These are phyloP conservation scores for Phytopythium ostracodes DNA, from an alignment of 352 stramenopile genomes.

Conservation along the genomic window DNA sequence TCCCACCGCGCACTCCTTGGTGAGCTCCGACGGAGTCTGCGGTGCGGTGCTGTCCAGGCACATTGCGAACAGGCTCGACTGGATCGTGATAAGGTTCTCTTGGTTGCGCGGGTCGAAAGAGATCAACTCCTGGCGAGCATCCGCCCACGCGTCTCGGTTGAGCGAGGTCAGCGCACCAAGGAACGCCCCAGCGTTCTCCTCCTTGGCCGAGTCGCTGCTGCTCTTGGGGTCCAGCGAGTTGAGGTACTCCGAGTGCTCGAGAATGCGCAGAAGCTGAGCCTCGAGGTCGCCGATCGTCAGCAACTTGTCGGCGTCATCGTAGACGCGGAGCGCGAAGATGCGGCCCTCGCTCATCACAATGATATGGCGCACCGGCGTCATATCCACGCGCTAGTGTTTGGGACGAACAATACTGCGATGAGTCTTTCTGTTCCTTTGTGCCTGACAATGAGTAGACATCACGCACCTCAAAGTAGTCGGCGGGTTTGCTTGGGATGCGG, in stretches of 20 bases:
- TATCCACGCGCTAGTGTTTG: slow-evolving; percentile 24
- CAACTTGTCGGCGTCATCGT: slow-evolving; percentile 36
- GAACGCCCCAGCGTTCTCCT: slow-evolving; percentile 27
- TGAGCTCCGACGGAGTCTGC: slow-evolving; percentile 36
- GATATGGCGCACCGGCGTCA: slow-evolving; percentile 31
- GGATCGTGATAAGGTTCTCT: slow-evolving; percentile 75
- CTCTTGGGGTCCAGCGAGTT: slow-evolving; percentile 17
- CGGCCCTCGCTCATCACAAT: slow-evolving; percentile 50
- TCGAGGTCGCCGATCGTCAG: slow-evolving; percentile 66
- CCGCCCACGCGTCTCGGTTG: slow-evolving; percentile 86
- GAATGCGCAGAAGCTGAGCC: slow-evolving; percentile 49
- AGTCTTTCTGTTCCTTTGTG: background rate
- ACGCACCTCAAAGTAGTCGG: slow-evolving; percentile 42
- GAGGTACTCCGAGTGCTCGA: slow-evolving; percentile 40
- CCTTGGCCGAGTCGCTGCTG: slow-evolving; percentile 7
- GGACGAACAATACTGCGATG: background rate
- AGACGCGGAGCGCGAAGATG: slow-evolving; percentile 46
- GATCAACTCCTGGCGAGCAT: slow-evolving; percentile 64
- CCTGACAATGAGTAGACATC: background rate
- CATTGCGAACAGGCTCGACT: slow-evolving; percentile 87
- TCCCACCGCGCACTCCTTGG: slow-evolving; percentile 47
- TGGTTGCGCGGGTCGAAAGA: slow-evolving; percentile 37
- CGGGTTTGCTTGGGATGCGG: slow-evolving; percentile 68
- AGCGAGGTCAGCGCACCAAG: slow-evolving; percentile 88
- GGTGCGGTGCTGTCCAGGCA: slow-evolving; percentile 78